phyloP scores from a whole-genome alignment of 2,329 filamentous ascomycete genomes.

The Fusarium redolens region DNA sequence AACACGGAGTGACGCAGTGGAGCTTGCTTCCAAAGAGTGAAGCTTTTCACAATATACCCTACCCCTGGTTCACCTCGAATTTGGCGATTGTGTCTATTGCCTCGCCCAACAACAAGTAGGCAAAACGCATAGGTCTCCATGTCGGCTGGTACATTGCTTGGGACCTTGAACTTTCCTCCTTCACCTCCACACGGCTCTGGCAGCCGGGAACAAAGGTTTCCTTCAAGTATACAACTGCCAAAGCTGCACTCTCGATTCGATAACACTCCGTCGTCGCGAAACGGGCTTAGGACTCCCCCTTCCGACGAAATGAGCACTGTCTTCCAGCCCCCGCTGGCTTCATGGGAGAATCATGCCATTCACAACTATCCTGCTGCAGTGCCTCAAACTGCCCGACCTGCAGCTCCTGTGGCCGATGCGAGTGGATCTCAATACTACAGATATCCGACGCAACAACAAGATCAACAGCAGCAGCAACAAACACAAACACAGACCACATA shows the following conservation, averaged over 20 bases:
- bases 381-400: slow-evolving; percentile 49
- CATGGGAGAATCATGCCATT: slow-evolving; percentile 60
- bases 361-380: slow-evolving; percentile 53
- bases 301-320: slow-evolving; percentile 64
- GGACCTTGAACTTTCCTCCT: slow-evolving; percentile 39
- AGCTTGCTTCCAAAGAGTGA: slow-evolving; percentile 1
- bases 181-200: slow-evolving; percentile 37
- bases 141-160: slow-evolving; percentile 44
- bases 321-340: slow-evolving; percentile 61
- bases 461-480: slow-evolving; percentile 26
- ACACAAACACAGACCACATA: slow-evolving; percentile 18
- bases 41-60: slow-evolving; percentile 6
- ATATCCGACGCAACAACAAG: slow-evolving; percentile 44
- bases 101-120: slow-evolving; percentile 1
- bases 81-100: slow-evolving; percentile 5
- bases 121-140: slow-evolving; percentile 36
- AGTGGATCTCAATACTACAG: slow-evolving; percentile 48
- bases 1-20: slow-evolving; percentile 7
- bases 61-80: background rate
- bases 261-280: slow-evolving; percentile 36
- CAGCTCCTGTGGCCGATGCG: slow-evolving; percentile 50
- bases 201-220: slow-evolving; percentile 32
- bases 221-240: slow-evolving; percentile 33
- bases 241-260: slow-evolving; percentile 40
- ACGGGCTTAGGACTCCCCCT: slow-evolving; percentile 63